Percentiles rank a stretch among this genome's conserved stretches.
Conservation (phyloP, 2,329 filamentous ascomycete species). For the Phaeosphaeriaceae sp. region DNA sequence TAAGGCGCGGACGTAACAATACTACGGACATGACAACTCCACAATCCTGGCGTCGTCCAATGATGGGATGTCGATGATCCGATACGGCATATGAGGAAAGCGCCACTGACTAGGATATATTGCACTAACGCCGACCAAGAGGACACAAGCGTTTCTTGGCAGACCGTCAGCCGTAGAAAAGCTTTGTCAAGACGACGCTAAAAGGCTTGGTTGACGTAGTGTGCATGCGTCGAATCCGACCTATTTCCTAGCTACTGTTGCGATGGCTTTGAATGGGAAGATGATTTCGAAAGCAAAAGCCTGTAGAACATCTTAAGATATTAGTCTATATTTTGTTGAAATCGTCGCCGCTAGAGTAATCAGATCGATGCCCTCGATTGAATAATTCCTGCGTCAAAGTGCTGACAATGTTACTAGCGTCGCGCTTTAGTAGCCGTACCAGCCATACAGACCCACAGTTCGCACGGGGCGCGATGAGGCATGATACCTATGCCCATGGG, state of each 20-base stretch:
- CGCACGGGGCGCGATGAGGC: neutral
- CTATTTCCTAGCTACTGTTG: no score
- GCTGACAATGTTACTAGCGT: no score
- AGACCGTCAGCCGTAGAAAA: constrained; percentile 8
- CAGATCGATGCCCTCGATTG: neutral
- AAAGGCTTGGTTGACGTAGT: constrained; percentile 21
- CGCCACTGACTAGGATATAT: neutral
- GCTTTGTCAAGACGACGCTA: constrained; percentile 20
- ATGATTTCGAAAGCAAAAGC: no score
- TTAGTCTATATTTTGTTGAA: no score
- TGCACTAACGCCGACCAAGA: constrained; percentile 12
- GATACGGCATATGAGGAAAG: neutral
- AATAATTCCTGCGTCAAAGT: no score
- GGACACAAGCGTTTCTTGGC: constrained; percentile 25
- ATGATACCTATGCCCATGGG: neutral
- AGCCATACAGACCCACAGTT: no score
- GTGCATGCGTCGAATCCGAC: constrained; percentile 1
- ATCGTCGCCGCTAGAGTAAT: no score
- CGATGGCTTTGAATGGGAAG: no score
- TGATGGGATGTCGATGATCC: neutral
- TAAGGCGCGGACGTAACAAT: no score
- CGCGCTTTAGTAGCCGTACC: no score
- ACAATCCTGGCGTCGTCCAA: constrained; percentile 3
- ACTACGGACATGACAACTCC: no score
- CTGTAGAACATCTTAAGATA: no score